A percentile compares a stretch with the other conserved stretches of the same genome.
These are phyloP conservation scores for Salix arbutifolia DNA, from an alignment of 345 rosid genomes.

Conservation along the genomic window DNA sequence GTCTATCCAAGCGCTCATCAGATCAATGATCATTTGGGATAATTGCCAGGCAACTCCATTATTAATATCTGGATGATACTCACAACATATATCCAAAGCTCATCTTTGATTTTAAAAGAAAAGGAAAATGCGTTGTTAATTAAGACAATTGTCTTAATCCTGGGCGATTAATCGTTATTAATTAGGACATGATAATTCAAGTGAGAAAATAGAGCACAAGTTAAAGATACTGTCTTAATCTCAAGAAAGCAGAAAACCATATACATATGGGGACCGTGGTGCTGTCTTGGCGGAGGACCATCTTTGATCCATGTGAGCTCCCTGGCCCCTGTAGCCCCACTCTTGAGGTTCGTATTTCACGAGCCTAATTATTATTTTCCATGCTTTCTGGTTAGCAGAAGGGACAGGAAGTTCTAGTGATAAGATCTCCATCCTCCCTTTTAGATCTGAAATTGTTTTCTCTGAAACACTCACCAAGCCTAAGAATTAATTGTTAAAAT, in stretches of 20 bases:
- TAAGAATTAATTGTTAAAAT: background rate
- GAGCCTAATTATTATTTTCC: background rate
- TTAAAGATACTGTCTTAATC: background rate
- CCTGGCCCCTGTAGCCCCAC: background rate
- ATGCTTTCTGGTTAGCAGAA: rapidly evolving
- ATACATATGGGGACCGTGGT: background rate
- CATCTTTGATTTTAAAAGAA: background rate
- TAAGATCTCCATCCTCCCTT: background rate
- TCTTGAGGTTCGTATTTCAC: background rate
- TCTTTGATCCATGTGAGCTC: background rate
- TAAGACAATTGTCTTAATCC: too few relatives aligned
- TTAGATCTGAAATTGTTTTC: background rate
- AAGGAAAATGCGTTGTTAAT: too few relatives aligned
- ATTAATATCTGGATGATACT: background rate
- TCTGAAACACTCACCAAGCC: background rate
- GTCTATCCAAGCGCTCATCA: too few relatives aligned
- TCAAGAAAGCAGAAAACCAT: background rate
- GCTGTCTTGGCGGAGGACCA: background rate
- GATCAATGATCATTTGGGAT: background rate
- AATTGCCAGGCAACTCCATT: background rate
- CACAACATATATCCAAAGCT: background rate
- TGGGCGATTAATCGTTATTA: background rate
- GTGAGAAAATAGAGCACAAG: background rate
- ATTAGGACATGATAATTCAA: background rate
- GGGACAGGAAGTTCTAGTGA: background rate